Conservation (phyloP, 495 filamentous ascomycete species). For the Chlorociboria aeruginascens region DNA sequence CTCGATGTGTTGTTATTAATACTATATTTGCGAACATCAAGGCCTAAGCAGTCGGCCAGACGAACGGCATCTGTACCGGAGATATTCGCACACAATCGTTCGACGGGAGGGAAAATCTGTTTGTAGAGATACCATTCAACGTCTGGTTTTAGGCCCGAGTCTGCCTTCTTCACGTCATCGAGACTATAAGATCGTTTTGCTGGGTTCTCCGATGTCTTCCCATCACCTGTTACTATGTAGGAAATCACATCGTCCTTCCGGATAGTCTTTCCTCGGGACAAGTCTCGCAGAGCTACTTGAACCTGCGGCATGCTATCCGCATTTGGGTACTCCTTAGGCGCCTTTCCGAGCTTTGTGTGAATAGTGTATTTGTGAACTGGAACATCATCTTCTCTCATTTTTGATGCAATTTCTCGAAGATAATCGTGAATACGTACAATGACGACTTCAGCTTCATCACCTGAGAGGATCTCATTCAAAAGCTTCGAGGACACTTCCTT, state of each 20-base stretch:
- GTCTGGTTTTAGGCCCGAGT: slow-evolving; percentile 66
- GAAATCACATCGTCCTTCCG: slow-evolving; percentile 91
- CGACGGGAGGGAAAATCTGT: slow-evolving; percentile 96
- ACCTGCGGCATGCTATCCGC: slow-evolving; percentile 92
- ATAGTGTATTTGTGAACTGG: slow-evolving; percentile 85
- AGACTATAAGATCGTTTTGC: slow-evolving; percentile 81
- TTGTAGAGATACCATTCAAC: slow-evolving; percentile 96
- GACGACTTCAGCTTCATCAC: slow-evolving; percentile 81
- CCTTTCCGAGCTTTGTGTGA: slow-evolving; percentile 92
- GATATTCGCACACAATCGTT: slow-evolving; percentile 94
- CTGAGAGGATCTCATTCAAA: slow-evolving; percentile 83
- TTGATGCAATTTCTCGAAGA: slow-evolving; percentile 63
- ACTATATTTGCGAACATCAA: slow-evolving; percentile 80
- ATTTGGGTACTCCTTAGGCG: slow-evolving; percentile 86
- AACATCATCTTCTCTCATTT: slow-evolving; percentile 69
- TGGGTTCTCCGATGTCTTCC: slow-evolving; percentile 56
- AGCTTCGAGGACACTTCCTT: slow-evolving; percentile 83
- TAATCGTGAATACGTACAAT: slow-evolving; percentile 88
- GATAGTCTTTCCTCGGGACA: slow-evolving; percentile 75
- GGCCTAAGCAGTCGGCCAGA: slow-evolving; percentile 84
- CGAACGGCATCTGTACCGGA: slow-evolving; percentile 78
- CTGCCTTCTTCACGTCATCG: slow-evolving; percentile 70
- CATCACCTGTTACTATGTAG: slow-evolving; percentile 81
- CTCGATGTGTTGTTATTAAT: slow-evolving; percentile 46
- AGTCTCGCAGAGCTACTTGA: slow-evolving; percentile 81